Percentiles rank a stretch among this genome's conserved stretches.
These are phyloP conservation scores for Avena sativa DNA, from an alignment of 176 grass and related monocot genomes.

Conservation along the genomic window DNA sequence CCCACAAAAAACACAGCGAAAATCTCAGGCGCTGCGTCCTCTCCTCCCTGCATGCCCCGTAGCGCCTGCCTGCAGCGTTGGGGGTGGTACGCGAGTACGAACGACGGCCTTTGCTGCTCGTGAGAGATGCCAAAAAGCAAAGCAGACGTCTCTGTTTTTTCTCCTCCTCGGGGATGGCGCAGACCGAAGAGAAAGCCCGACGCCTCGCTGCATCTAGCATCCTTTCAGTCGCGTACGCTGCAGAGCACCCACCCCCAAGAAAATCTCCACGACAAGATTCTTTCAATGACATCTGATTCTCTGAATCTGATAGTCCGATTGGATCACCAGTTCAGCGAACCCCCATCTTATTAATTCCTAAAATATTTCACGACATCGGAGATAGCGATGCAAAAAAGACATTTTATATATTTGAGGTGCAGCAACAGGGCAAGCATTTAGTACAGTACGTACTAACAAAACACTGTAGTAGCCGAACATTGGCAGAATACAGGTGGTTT, in stretches of 20 bases:
- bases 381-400: no score
- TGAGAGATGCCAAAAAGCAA: slow-evolving; percentile 46
- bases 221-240: slow-evolving; percentile 35
- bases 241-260: neutral
- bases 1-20: slow-evolving; percentile 22
- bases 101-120: slow-evolving; percentile 28
- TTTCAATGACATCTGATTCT: no score
- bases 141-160: neutral
- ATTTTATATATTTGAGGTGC: no score
- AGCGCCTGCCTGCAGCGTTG: no score
- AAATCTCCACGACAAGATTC: slow-evolving; percentile 39
- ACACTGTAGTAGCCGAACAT: no score
- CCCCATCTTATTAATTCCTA: no score
- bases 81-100: no score
- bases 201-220: slow-evolving; percentile 11
- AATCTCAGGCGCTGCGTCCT: neutral
- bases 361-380: no score
- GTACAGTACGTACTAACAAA: no score
- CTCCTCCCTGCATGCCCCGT: neutral
- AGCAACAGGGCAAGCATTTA: no score
- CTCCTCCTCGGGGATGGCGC: neutral
- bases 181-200: no score
- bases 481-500: no score
- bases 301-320: neutral
- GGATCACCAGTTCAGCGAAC: neutral